Conservation (phyloP, 176 grass and related monocot species). For the Oryza punctata region DNA sequence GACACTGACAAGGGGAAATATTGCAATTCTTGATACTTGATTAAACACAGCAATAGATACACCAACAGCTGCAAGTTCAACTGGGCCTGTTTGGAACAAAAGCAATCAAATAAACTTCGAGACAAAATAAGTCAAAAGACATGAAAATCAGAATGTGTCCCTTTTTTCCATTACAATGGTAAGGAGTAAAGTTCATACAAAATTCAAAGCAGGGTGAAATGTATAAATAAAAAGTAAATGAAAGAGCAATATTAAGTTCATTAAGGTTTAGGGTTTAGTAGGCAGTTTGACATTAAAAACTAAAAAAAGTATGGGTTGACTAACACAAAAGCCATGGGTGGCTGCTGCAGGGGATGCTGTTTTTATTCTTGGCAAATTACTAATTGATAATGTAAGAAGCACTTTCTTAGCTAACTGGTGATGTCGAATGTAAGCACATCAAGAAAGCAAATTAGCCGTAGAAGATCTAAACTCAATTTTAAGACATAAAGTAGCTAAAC, state of each 20-base stretch:
- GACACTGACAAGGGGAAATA: conserved; percentile 90
- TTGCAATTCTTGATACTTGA: conserved; percentile 84
- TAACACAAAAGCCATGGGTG: neutral
- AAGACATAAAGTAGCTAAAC: neutral
- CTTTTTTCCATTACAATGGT: neutral
- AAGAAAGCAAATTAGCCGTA: neutral
- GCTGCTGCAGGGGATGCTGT: neutral
- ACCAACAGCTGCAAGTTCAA: conserved; percentile 85
- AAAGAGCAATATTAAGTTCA: neutral
- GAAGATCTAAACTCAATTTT: neutral
- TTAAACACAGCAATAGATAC: conserved; percentile 91
- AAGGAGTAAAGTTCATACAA: conserved; percentile 1
- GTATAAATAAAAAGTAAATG: neutral
- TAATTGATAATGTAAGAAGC: neutral
- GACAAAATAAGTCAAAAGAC: neutral
- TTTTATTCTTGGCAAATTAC: neutral
- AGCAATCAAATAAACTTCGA: neutral
- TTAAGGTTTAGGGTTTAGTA: neutral
- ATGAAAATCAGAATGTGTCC: neutral
- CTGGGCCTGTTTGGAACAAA: conserved; percentile 61
- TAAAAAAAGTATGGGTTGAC: neutral
- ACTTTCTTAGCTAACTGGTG: neutral
- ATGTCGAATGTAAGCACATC: neutral
- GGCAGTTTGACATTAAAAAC: neutral
- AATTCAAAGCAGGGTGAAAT: neutral